phyloP scores from a whole-genome alignment of 805 yeast species.

The Nakazawaea pomicola region DNA sequence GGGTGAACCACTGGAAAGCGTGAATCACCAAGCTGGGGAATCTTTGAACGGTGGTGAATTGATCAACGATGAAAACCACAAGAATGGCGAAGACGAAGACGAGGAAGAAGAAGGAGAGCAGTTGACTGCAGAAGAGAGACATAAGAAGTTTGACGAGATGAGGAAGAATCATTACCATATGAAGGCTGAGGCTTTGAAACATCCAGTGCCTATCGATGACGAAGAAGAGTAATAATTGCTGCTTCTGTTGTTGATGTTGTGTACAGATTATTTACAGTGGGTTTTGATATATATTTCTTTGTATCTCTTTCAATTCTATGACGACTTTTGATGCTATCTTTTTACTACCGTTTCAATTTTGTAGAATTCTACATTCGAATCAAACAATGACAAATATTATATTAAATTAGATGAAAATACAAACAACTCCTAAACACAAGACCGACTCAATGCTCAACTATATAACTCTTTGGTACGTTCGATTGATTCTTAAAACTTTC shows the following conservation, averaged over 20 bases:
- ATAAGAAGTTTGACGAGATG: constrained; percentile 66
- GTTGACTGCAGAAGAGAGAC: constrained; percentile 54
- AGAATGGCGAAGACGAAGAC: constrained; percentile 30
- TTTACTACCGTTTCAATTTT: no score
- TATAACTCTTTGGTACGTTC: constrained; percentile 7
- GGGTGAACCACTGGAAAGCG: constrained; percentile 47
- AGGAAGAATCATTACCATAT: constrained; percentile 75
- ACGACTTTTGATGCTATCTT: no score
- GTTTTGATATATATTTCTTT: no score
- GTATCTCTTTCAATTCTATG: no score
- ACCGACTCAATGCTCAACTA: constrained; percentile 10
- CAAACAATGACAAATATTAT: no score
- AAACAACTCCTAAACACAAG: no score
- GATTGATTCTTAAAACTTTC: constrained; percentile 17
- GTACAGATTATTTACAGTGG: background rate
- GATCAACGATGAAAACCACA: constrained; percentile 18
- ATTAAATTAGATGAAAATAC: no score
- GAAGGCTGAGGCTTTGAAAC: constrained; percentile 44
- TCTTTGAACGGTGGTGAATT: constrained; percentile 39
- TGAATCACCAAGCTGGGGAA: constrained; percentile 20
- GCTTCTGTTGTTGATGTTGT: background rate
- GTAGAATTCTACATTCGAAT: no score
- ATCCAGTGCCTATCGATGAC: constrained; percentile 30
- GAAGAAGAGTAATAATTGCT: constrained; percentile 20
- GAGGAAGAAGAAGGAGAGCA: constrained; percentile 33